Percentiles rank a stretch among this genome's conserved stretches.
These are phyloP conservation scores for Detonula confervacea DNA, from an alignment of 352 stramenopile genomes.

Conservation along the genomic window DNA sequence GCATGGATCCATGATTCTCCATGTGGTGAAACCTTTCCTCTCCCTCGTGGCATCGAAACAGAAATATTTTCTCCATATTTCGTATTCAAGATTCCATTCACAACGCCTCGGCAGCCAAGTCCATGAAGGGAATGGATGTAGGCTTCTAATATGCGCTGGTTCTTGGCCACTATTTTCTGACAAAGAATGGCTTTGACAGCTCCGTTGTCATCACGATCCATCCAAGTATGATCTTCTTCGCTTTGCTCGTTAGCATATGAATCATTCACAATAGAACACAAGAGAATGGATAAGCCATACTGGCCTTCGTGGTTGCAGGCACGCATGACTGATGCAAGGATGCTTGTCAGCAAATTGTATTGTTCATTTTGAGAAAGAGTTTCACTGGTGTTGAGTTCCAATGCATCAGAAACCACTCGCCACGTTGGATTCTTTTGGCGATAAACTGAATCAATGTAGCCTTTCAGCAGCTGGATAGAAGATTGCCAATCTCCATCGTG, in stretches of 20 bases:
- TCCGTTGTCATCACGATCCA: constrained; percentile 12
- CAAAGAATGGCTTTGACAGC: constrained; percentile 16
- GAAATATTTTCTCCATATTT: background rate
- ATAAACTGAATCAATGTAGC: constrained; percentile 34
- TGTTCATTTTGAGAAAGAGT: constrained; percentile 15
- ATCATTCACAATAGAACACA: constrained; percentile 46
- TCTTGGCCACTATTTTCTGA: constrained; percentile 18
- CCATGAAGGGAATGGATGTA: constrained; percentile 58
- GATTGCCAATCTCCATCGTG: constrained; percentile 62
- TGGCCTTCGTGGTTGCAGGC: constrained; percentile 62
- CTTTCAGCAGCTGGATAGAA: constrained; percentile 44
- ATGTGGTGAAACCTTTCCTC: constrained; percentile 1
- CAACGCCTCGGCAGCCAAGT: constrained; percentile 29
- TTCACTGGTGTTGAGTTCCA: constrained; percentile 17
- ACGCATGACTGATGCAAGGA: constrained; percentile 62
- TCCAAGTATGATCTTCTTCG: constrained; percentile 11
- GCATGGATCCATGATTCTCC: constrained; percentile 37
- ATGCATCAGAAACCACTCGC: constrained; percentile 24
- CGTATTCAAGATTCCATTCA: constrained; percentile 16
- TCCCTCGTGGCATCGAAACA: background rate
- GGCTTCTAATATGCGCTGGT: constrained; percentile 43
- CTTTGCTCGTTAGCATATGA: constrained; percentile 2
- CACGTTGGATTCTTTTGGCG: constrained; percentile 13
- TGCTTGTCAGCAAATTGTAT: constrained; percentile 23
- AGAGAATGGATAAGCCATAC: constrained; percentile 58